Percentiles rank a stretch among this genome's conserved stretches.
Conservation (phyloP, 352 stramenopile genomes). For the Elongisporangium anandrum region DNA sequence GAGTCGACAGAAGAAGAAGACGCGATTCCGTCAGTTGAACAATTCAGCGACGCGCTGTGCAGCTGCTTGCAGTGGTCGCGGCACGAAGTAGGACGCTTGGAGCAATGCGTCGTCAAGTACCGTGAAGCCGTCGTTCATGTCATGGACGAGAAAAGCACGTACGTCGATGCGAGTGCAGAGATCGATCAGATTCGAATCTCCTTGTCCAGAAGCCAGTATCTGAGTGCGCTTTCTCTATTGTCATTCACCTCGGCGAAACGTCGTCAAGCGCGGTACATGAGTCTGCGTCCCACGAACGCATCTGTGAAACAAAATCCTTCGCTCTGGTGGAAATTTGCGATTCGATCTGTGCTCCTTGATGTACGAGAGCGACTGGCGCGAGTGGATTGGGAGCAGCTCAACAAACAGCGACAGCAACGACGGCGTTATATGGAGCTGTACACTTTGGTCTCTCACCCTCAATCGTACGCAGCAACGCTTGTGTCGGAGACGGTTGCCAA, state of each 20-base stretch:
- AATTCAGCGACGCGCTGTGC: conserved; percentile 70
- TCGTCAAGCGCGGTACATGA: conserved; percentile 51
- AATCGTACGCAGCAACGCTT: conserved; percentile 22
- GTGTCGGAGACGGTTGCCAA: conserved; percentile 32
- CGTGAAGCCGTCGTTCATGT: conserved; percentile 77
- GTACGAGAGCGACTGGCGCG: conserved; percentile 63
- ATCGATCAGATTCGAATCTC: conserved; percentile 74
- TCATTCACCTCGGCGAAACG: conserved; percentile 68
- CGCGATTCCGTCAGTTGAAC: conserved; percentile 53
- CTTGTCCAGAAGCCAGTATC: conserved; percentile 62
- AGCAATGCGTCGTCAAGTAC: conserved; percentile 60
- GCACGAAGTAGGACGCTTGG: conserved; percentile 53
- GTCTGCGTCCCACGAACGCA: conserved; percentile 42
- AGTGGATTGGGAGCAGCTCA: conserved; percentile 59
- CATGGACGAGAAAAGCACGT: conserved; percentile 87
- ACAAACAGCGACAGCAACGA: conserved; percentile 25
- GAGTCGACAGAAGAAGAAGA: conserved; percentile 78
- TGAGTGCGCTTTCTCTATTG: conserved; percentile 64
- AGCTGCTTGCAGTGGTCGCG: conserved; percentile 77
- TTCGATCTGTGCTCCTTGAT: conserved; percentile 65
- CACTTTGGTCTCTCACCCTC: conserved; percentile 10
- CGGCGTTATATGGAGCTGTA: conserved; percentile 68
- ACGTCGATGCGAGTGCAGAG: conserved; percentile 67
- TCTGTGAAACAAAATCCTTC: conserved; percentile 42
- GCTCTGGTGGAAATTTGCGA: conserved; percentile 77